Evolutionary conservation across 2,329 filamentous ascomycete species (phyloP).

Genomic region (Nothophoma quercina): DNA sequence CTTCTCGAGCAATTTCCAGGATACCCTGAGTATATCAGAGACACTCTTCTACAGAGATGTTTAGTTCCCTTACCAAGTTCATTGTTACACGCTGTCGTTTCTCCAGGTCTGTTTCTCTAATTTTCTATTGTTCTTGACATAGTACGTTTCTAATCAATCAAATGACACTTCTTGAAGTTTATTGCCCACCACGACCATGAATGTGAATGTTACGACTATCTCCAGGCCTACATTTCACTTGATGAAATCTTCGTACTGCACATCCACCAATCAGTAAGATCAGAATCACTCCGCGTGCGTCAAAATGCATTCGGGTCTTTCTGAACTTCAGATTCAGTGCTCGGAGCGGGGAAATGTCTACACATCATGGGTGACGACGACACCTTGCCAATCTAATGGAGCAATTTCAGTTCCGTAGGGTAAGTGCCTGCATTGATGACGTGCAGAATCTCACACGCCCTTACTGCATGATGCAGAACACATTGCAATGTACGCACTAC

Average conservation of each 20-base stretch:
- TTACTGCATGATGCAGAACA: neutral
- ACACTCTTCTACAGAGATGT: neutral
- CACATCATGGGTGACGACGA: neutral
- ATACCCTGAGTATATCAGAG: conserved; percentile 5
- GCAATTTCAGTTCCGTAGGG: conserved; percentile 10
- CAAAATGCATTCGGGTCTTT: too few species aligned
- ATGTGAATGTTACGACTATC: too few species aligned
- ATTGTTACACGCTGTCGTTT: neutral
- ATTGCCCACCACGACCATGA: too few species aligned
- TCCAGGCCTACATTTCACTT: too few species aligned
- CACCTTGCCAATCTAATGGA: neutral
- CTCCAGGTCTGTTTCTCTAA: neutral
- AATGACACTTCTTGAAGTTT: neutral
- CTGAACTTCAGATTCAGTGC: neutral
- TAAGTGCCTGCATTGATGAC: conserved; percentile 8
- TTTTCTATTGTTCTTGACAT: neutral
- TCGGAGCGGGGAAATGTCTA: neutral
- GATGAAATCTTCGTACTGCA: too few species aligned
- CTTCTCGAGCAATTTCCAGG: neutral
- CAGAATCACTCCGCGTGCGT: too few species aligned
- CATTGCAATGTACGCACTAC: neutral
- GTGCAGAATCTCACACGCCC: conserved; percentile 4
- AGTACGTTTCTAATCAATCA: conserved; percentile 2
- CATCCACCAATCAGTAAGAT: too few species aligned
- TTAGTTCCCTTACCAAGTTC: neutral